Base-by-base conservation (phyloP, 768 basidiomycete genomes). In the Mycena floridula region DNA sequence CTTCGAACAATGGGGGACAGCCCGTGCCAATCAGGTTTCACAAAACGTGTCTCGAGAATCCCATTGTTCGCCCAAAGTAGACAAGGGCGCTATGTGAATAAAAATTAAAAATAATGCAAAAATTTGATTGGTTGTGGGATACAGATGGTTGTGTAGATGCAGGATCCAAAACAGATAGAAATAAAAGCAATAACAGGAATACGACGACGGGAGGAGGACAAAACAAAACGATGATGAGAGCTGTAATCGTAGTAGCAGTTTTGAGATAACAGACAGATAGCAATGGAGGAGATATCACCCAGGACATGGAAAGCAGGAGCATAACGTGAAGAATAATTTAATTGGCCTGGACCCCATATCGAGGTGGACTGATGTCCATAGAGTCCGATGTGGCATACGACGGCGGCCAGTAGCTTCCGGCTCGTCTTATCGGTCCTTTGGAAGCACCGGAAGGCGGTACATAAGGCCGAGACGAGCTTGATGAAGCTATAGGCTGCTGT, bases 401-500 rank as follows among this genome's bases (percentile, higher is more conserved):
- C 15, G 37, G 50, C 35, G 60, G 66, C 77, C 79, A 83, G 42
- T 61, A 74, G 3, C 63, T 79, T 7, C 58, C 81, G 28, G 77
- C 80, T 4, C 81, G 76, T 32, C 81, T 72, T 21, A 63, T 70
- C 7, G 72, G 68, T 1, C 72, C 68, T 45, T 72, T 53, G 3
- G 61, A 55, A 18, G 81, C 80, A 40, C 78, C 81, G 11, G 77
- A 48, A 12, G 81, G 79, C 5, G 81, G 81, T 1, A 66, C 58
- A 50, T 82, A 82, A 2, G 66, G 48, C 6, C 45, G 37, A 57
- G 57, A 20, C 57, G 46, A 43, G n/a, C n/a, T n/a, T n/a, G n/a
- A n/a, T n/a, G 54, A 55, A 26, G 47, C 42, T 30, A 52, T 52
- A 13, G 50, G 42, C 12, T 48, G 48, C 18, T 48, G 56, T 41